Evolutionary conservation across 2,329 filamentous ascomycete genomes (phyloP).

Genomic region (Helicocarpus griseus): DNA sequence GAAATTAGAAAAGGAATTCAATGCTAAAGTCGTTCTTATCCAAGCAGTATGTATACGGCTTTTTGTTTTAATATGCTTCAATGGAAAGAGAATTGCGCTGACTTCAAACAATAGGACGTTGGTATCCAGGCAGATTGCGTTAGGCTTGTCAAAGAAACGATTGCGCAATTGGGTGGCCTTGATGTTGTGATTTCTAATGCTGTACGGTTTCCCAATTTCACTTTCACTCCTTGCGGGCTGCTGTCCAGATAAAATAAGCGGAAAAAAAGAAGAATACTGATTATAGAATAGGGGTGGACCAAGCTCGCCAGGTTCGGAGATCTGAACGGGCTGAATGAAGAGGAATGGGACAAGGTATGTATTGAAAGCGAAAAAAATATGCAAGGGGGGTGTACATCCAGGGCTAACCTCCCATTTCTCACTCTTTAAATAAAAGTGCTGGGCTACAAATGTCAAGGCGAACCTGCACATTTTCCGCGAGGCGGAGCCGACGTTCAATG

Average conservation of each 20-base stretch:
- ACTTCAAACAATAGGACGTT: constrained; percentile 43
- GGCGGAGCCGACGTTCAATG: constrained; percentile 49
- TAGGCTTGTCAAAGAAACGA: constrained; percentile 49
- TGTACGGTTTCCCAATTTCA: constrained; percentile 27
- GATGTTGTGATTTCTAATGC: constrained; percentile 72
- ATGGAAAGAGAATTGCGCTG: constrained; percentile 1
- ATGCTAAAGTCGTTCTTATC: constrained; percentile 46
- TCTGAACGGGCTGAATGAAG: constrained; percentile 48
- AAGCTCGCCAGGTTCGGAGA: constrained; percentile 49
- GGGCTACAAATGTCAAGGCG: constrained; percentile 52
- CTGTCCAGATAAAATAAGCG: neutral
- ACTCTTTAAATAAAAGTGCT: constrained; percentile 41
- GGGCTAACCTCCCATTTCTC: neutral
- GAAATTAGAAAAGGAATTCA: constrained; percentile 44
- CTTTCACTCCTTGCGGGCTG: neutral
- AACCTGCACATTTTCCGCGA: constrained; percentile 46
- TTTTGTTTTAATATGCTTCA: neutral
- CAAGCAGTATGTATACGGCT: constrained; percentile 44
- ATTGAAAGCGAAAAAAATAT: neutral
- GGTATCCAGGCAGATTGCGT: constrained; percentile 50
- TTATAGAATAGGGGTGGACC: constrained; percentile 46
- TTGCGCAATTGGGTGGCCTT: constrained; percentile 55
- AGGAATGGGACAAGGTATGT: constrained; percentile 53
- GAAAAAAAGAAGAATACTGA: neutral
- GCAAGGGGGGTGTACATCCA: neutral